phyloP scores from a whole-genome alignment of 2,329 filamentous ascomycete species.

The Aphanocladium album region DNA sequence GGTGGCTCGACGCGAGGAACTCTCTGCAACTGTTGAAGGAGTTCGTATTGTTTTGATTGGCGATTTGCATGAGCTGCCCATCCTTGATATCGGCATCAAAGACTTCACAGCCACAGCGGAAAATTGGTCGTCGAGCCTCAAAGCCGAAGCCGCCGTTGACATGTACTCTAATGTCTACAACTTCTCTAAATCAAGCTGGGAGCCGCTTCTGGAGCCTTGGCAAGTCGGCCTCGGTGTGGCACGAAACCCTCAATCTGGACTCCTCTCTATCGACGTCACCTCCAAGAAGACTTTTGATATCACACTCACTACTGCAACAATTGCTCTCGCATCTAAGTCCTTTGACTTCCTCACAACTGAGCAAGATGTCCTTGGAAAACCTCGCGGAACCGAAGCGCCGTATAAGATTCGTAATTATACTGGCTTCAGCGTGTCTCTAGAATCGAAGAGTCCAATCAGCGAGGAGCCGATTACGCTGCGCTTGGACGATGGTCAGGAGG shows the following conservation, averaged over 20 bases:
- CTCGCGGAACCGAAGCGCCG: slow-evolving; percentile 83
- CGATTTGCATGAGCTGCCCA: slow-evolving; percentile 89
- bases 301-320: slow-evolving; percentile 87
- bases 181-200: slow-evolving; percentile 98
- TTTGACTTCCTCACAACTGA: slow-evolving; percentile 86
- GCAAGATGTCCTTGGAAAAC: slow-evolving; percentile 82
- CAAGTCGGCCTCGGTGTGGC: slow-evolving; percentile 86
- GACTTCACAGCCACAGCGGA: slow-evolving; percentile 78
- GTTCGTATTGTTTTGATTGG: slow-evolving; percentile 91
- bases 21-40: slow-evolving; percentile 82
- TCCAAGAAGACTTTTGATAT: slow-evolving; percentile 90
- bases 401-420: slow-evolving; percentile 95
- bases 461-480: slow-evolving; percentile 68
- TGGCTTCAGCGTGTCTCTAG: slow-evolving; percentile 82
- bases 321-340: slow-evolving; percentile 88
- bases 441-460: slow-evolving; percentile 64
- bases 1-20: slow-evolving; percentile 57
- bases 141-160: slow-evolving; percentile 83
- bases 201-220: slow-evolving; percentile 95
- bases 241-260: slow-evolving; percentile 68
- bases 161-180: slow-evolving; percentile 97
- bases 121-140: slow-evolving; percentile 87
- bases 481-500: slow-evolving; percentile 82
- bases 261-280: slow-evolving; percentile 76
- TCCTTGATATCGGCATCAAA: slow-evolving; percentile 90